These are phyloP conservation scores for Pachysandra terminalis DNA, from an alignment of 164 flowering plant genomes.

Conservation along the genomic window DNA sequence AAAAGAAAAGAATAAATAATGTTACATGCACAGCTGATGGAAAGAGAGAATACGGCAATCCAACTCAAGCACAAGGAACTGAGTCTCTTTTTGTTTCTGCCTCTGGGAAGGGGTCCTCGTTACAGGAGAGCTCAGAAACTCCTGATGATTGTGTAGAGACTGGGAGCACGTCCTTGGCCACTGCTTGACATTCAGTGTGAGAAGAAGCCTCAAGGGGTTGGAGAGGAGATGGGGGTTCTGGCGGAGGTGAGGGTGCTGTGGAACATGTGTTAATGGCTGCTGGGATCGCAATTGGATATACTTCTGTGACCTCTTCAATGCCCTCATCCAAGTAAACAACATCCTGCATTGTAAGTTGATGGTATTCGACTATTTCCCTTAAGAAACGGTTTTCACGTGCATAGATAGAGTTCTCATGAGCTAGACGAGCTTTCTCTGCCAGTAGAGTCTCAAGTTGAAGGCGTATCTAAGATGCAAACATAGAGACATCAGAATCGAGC, in stretches of 20 bases:
- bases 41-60: background rate
- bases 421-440: constrained; percentile 92
- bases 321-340: constrained; percentile 87
- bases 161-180: background rate
- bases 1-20: constrained; percentile 5
- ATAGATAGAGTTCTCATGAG: constrained; percentile 74
- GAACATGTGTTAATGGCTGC: constrained; percentile 15
- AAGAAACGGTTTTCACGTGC: constrained; percentile 90
- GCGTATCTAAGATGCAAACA: constrained; percentile 56
- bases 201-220: background rate
- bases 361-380: constrained; percentile 94
- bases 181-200: background rate
- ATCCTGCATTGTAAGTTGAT: constrained; percentile 96
- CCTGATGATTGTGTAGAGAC: background rate
- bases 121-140: background rate
- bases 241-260: constrained; percentile 7
- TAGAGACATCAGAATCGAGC: background rate
- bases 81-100: background rate
- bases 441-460: constrained; percentile 88
- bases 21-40: constrained; percentile 5
- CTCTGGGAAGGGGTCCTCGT: background rate
- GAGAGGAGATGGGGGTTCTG: background rate
- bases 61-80: background rate
- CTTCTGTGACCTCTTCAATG: constrained; percentile 81
- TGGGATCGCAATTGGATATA: constrained; percentile 39